These are phyloP conservation scores for Globisporangium irregulare DNA, from an alignment of 352 stramenopile species.

Conservation along the genomic window DNA sequence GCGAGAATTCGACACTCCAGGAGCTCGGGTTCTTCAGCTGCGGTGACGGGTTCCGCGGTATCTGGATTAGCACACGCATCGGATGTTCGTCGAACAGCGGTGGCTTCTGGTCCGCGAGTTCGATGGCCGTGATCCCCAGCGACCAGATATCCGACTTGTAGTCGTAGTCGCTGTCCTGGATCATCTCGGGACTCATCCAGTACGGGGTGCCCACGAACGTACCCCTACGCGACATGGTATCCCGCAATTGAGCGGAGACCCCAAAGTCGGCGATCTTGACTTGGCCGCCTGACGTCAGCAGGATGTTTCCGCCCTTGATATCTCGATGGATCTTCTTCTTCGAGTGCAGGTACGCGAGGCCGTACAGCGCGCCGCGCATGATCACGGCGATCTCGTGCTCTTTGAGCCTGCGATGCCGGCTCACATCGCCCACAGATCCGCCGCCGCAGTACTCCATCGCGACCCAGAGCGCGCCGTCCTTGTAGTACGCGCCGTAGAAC, in stretches of 20 bases:
- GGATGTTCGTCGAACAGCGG: slow-evolving; percentile 90
- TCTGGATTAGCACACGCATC: slow-evolving; percentile 79
- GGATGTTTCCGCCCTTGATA: slow-evolving; percentile 79
- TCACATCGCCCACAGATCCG: slow-evolving; percentile 77
- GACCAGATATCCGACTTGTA: slow-evolving; percentile 91
- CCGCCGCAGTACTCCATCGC: slow-evolving; percentile 89
- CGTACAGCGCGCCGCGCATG: slow-evolving; percentile 62
- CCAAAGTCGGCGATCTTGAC: slow-evolving; percentile 83
- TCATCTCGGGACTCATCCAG: slow-evolving; percentile 95
- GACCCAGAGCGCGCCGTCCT: slow-evolving; percentile 83
- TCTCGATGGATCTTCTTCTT: slow-evolving; percentile 87
- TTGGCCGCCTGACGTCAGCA: slow-evolving; percentile 67
- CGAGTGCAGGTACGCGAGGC: slow-evolving; percentile 74
- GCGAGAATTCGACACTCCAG: slow-evolving; percentile 77
- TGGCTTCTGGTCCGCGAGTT: slow-evolving; percentile 90
- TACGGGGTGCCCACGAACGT: slow-evolving; percentile 92
- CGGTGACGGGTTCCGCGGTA: slow-evolving; percentile 78
- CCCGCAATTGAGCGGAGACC: slow-evolving; percentile 72
- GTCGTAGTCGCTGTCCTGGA: slow-evolving; percentile 91
- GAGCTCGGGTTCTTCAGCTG: slow-evolving; percentile 61
- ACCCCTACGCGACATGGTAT: slow-evolving; percentile 51
- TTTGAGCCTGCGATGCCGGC: slow-evolving; percentile 35
- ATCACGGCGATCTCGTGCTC: slow-evolving; percentile 81
- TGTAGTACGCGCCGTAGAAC: slow-evolving; percentile 80
- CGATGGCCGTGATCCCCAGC: slow-evolving; percentile 89